These are phyloP conservation scores for Blastobotrys serpentis DNA, from an alignment of 1,139 yeast species.

Conservation along the genomic window DNA sequence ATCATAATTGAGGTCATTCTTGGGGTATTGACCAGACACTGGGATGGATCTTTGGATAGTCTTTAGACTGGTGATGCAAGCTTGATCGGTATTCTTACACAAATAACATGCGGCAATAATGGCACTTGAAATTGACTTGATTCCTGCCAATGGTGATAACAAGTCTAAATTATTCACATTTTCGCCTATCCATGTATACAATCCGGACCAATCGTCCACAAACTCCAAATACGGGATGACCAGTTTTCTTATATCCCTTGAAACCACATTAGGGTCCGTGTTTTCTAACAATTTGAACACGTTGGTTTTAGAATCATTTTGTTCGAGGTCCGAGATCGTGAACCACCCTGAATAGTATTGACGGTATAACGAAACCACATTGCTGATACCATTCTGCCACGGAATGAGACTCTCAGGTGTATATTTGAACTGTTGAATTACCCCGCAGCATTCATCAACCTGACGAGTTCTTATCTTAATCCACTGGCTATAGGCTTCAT, in stretches of 20 bases:
- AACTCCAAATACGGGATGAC: slow-evolving; percentile 28
- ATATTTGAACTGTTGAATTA: slow-evolving; percentile 16
- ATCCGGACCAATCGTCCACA: slow-evolving; percentile 20
- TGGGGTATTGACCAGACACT: slow-evolving; percentile 4
- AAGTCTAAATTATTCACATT: slow-evolving; percentile 8
- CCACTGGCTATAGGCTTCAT: slow-evolving; percentile 21
- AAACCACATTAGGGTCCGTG: slow-evolving; percentile 22
- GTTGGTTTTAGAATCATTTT: slow-evolving; percentile 15
- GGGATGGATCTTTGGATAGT: slow-evolving; percentile 3
- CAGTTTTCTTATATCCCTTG: slow-evolving; percentile 27
- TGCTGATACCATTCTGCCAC: slow-evolving; percentile 29
- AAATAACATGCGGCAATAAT: slow-evolving; percentile 25
- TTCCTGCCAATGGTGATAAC: slow-evolving; percentile 17
- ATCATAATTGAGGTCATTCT: slow-evolving; percentile 5
- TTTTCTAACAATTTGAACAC: slow-evolving; percentile 22
- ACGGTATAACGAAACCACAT: slow-evolving; percentile 22
- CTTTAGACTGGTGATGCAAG: background rate
- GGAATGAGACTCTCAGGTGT: slow-evolving; percentile 21
- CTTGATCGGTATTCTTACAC: slow-evolving; percentile 12
- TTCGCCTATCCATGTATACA: slow-evolving; percentile 24
- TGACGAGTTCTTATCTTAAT: slow-evolving; percentile 26
- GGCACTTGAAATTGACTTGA: slow-evolving; percentile 11
- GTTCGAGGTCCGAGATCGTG: slow-evolving; percentile 25
- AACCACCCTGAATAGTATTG: slow-evolving; percentile 15
- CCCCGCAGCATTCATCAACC: slow-evolving; percentile 28